Evolutionary conservation across 495 filamentous ascomycete genomes (phyloP).

Genomic region (Saxophila tyrrhenica): DNA sequence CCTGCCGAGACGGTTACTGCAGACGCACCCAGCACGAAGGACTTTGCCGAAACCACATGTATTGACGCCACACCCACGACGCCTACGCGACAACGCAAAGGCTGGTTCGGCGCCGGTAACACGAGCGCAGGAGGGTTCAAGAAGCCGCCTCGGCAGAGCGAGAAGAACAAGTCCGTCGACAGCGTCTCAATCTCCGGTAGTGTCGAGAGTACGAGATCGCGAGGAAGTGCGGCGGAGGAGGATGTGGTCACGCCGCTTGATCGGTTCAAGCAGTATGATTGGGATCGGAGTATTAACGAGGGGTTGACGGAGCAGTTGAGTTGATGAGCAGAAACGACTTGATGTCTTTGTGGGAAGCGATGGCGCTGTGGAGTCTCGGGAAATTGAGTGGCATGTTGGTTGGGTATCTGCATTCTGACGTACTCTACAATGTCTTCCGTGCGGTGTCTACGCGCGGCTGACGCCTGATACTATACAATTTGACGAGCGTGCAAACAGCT

Average conservation of each 20-base stretch:
- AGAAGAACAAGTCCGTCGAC: background rate
- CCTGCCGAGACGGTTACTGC: conserved; percentile 18
- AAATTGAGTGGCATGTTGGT: too few relatives aligned
- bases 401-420: background rate
- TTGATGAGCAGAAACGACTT: background rate
- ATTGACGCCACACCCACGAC: background rate
- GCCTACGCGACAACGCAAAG: background rate
- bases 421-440: background rate
- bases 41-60: background rate
- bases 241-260: conserved; percentile 35
- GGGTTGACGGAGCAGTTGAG: conserved; percentile 41
- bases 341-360: background rate
- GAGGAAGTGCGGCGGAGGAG: conserved; percentile 37
- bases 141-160: background rate
- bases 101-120: conserved; percentile 1
- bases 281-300: conserved; percentile 48
- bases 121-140: background rate
- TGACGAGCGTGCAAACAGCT: background rate
- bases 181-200: background rate
- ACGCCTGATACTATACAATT: background rate
- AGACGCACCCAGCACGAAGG: background rate
- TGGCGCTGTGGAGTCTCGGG: background rate
- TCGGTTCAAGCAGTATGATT: conserved; percentile 32
- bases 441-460: background rate
- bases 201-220: conserved; percentile 4